Evolutionary conservation across 192 early-diverging fungal species (phyloP).

Genomic region (Backusella macrospora): DNA sequence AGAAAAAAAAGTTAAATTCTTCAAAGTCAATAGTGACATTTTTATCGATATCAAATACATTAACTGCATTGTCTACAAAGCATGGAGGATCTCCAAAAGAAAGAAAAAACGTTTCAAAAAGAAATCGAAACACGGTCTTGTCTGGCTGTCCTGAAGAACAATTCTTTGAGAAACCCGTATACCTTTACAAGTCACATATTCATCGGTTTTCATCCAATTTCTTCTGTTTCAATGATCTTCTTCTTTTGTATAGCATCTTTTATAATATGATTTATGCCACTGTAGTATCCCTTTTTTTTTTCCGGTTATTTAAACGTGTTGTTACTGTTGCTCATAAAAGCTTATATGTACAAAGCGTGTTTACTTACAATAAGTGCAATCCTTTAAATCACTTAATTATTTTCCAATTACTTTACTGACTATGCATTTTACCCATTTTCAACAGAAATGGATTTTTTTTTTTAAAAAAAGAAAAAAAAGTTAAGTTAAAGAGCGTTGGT

Average conservation of each 20-base stretch:
- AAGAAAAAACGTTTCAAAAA: conserved; percentile 94
- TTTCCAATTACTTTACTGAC: conserved; percentile 88
- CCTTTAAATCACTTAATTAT: conserved; percentile 75
- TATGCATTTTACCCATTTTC: conserved; percentile 81
- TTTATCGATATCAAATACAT: conserved; percentile 89
- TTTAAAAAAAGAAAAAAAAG: too few relatives aligned
- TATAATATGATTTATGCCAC: conserved; percentile 67
- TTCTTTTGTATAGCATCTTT: not conserved
- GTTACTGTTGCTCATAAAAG: not conserved
- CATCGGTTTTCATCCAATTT: not conserved
- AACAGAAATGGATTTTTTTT: too few relatives aligned
- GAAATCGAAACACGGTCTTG: conserved; percentile 83
- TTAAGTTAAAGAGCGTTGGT: too few relatives aligned
- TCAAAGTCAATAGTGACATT: conserved; percentile 90
- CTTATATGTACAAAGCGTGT: not conserved
- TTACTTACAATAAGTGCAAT: conserved; percentile 80
- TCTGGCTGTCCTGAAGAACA: conserved; percentile 85
- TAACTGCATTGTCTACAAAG: conserved; percentile 89
- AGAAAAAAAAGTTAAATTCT: conserved; percentile 88
- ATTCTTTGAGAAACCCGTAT: conserved; percentile 93
- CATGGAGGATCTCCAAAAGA: conserved; percentile 90
- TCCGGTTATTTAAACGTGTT: conserved; percentile 49
- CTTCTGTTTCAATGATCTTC: not conserved
- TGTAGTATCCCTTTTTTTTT: conserved; percentile 93
- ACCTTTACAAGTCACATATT: conserved; percentile 53